A percentile compares a stretch with the other conserved stretches of the same genome.
These are phyloP conservation scores for Backusella tuberculispora DNA, from an alignment of 192 early-diverging fungal species.

Conservation along the genomic window DNA sequence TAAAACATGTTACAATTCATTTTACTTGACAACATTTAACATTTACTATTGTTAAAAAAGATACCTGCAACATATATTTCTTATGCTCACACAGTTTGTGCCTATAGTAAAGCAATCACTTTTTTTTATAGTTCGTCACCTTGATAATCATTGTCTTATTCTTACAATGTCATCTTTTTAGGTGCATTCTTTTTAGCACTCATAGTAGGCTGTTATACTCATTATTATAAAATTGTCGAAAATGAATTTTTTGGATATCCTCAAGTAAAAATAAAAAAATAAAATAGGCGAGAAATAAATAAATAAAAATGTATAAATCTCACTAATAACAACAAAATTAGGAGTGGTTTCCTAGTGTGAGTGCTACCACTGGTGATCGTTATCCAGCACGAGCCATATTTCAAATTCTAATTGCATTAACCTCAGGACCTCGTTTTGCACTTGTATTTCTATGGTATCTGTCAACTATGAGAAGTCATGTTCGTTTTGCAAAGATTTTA, in stretches of 20 bases:
- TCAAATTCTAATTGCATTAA: slow-evolving; percentile 76
- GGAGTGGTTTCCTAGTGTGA: slow-evolving; percentile 84
- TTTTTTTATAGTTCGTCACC: not conserved
- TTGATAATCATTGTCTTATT: not conserved
- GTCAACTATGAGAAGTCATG: slow-evolving; percentile 26
- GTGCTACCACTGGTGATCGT: slow-evolving; percentile 77
- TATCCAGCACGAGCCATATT: slow-evolving; percentile 75
- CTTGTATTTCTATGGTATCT: slow-evolving; percentile 52
- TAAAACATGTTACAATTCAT: not conserved
- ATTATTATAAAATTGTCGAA: slow-evolving; percentile 80
- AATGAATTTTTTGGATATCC: slow-evolving; percentile 80
- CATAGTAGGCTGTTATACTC: slow-evolving; percentile 65
- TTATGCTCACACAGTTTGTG: slow-evolving; percentile 24
- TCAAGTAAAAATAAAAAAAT: slow-evolving; percentile 54
- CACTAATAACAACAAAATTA: slow-evolving; percentile 14
- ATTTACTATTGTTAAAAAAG: slow-evolving; percentile 3
- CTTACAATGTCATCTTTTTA: slow-evolving; percentile 1
- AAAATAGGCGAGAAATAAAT: too few relatives aligned
- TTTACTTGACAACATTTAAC: not conserved
- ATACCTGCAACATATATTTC: slow-evolving; percentile 18
- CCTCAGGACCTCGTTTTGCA: slow-evolving; percentile 55
- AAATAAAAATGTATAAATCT: not conserved
- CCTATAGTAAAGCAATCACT: slow-evolving; percentile 21
- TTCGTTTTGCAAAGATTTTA: slow-evolving; percentile 40
- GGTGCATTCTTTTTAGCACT: slow-evolving; percentile 72